Percentiles rank a stretch among this genome's conserved stretches.
Evolutionary conservation across 164 flowering plant genomes (phyloP).

Genomic region (Vitis cinerea): DNA sequence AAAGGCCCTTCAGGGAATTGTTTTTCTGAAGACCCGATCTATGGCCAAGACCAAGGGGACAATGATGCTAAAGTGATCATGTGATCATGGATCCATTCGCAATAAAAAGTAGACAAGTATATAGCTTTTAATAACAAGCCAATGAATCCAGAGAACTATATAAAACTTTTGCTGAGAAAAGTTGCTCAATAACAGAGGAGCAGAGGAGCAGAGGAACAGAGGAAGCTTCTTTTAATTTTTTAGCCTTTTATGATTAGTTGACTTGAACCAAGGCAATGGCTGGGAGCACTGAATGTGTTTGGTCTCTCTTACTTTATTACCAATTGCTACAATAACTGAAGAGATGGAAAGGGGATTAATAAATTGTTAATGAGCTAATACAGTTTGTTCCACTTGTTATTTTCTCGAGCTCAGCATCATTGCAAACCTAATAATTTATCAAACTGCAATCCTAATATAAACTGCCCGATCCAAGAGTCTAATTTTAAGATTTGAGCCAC

Average conservation of each 20-base stretch:
- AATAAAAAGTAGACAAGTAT: not conserved
- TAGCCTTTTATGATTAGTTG: not conserved
- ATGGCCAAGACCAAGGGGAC: not conserved
- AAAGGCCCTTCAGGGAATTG: not conserved
- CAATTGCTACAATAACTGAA: too few relatives aligned
- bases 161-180: not conserved
- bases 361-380: too few relatives aligned
- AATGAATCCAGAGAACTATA: not conserved
- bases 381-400: not conserved
- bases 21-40: not conserved
- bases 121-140: not conserved
- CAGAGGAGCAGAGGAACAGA: not conserved
- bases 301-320: too few relatives aligned
- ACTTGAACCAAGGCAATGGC: not conserved
- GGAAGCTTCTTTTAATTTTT: not conserved
- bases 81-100: slow-evolving; percentile 1
- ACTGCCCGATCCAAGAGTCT: slow-evolving; percentile 11
- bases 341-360: too few relatives aligned
- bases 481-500: not conserved
- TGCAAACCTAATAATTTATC: not conserved
- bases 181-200: too few relatives aligned
- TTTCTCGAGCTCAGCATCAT: slow-evolving; percentile 6
- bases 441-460: not conserved
- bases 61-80: not conserved
- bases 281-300: too few relatives aligned